Evolutionary conservation across 768 basidiomycete genomes (phyloP).

Genomic region (Boletus subparvulus): DNA sequence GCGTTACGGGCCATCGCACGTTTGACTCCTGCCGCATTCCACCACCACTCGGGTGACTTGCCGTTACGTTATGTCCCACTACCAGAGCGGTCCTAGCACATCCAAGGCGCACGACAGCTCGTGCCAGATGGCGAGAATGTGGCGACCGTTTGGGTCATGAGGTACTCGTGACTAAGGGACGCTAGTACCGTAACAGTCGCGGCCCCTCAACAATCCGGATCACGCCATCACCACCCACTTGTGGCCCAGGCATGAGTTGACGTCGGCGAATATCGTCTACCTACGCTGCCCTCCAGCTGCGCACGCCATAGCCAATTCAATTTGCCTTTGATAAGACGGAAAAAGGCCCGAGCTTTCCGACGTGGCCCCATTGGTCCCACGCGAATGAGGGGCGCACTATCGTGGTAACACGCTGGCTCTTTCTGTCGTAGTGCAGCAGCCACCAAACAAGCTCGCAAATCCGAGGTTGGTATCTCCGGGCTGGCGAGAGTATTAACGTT

Average conservation of each 20-base stretch:
- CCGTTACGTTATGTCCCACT: conserved; percentile 1
- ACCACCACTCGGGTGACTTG: background rate
- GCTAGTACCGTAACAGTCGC: background rate
- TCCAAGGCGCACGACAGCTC: background rate
- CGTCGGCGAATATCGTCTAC: background rate
- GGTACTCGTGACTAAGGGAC: background rate
- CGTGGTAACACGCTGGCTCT: background rate
- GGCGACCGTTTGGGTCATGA: conserved; percentile 9
- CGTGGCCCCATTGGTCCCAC: background rate
- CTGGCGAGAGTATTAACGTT: background rate
- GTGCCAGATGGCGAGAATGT: conserved; percentile 11
- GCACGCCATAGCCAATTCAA: background rate
- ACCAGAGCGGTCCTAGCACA: background rate
- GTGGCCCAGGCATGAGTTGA: background rate
- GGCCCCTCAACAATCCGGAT: background rate
- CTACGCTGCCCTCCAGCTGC: background rate
- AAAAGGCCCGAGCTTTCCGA: background rate
- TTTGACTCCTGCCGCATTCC: conserved; percentile 4
- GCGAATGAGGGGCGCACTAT: background rate
- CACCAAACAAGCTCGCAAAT: background rate
- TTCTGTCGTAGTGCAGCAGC: too few relatives aligned
- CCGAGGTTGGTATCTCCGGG: background rate
- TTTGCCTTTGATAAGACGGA: background rate
- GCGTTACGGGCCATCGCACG: conserved; percentile 10
- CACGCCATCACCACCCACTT: conserved; percentile 8